Evolutionary conservation across 1,284 basidiomycete species (phyloP).

Genomic region (Irpex rosettiformis): DNA sequence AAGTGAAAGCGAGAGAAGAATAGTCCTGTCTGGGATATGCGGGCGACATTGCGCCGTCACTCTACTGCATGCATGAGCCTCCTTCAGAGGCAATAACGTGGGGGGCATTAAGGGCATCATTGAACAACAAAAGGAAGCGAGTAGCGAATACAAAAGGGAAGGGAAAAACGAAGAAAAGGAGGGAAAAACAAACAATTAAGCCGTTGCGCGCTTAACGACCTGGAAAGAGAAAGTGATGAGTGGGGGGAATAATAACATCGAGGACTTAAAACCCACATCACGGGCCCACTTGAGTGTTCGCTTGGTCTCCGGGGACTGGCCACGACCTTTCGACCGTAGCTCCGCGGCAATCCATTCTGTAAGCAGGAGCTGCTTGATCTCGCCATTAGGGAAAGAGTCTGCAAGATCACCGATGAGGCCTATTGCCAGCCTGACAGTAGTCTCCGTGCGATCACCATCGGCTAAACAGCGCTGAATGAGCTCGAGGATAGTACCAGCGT

Average conservation of each 20-base stretch:
- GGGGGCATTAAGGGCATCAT: slow-evolving; percentile 12
- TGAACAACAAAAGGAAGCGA: slow-evolving; percentile 1
- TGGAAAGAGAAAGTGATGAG: slow-evolving; percentile 9
- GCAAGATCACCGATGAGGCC: slow-evolving; percentile 86
- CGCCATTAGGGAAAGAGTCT: slow-evolving; percentile 76
- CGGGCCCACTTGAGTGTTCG: slow-evolving; percentile 81
- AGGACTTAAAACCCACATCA: slow-evolving; percentile 49
- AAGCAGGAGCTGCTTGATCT: slow-evolving; percentile 79
- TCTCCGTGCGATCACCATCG: slow-evolving; percentile 85
- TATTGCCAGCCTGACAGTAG: slow-evolving; percentile 55
- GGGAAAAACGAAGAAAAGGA: slow-evolving; percentile 5
- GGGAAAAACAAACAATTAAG: slow-evolving; percentile 16
- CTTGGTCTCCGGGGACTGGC: slow-evolving; percentile 62
- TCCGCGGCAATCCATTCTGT: slow-evolving; percentile 81
- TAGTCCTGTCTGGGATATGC: slow-evolving; percentile 13
- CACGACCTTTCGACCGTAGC: slow-evolving; percentile 68
- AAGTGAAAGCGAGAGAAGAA: slow-evolving; percentile 8
- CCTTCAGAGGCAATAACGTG: slow-evolving; percentile 18
- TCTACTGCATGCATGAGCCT: slow-evolving; percentile 17
- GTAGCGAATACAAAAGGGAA: slow-evolving; percentile 7
- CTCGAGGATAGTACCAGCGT: slow-evolving; percentile 76
- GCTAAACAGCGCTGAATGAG: slow-evolving; percentile 79
- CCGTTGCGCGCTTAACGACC: slow-evolving; percentile 28
- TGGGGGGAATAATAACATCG: too few species aligned
- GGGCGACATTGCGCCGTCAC: slow-evolving; percentile 7